Evolutionary conservation across 2,329 filamentous ascomycete species (phyloP), one percentile per base, ranked within the genome.

Genomic region (Thelonectria olida): DNA sequence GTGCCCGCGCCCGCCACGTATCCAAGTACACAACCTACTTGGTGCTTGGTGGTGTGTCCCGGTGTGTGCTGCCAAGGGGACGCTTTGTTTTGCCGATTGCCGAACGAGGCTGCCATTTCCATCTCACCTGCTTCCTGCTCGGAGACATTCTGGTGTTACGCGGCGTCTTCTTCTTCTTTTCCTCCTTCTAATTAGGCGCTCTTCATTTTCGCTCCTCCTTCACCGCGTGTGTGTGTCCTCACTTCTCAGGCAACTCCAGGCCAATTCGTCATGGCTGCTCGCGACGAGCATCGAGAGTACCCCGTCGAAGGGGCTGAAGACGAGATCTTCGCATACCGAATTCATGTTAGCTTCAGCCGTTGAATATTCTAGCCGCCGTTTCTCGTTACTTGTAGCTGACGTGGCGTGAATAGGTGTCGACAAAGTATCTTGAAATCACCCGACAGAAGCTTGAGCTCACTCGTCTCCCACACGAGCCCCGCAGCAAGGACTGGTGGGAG

Each of bases 391-490:
- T 7, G 59, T 69, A 57, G 68, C 76, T 80, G 58, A 79, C 63
- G 41, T 36, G 22, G 48, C 22, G 38, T 23, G 17, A 27, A 54
- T 51, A 90, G 88, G 85, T 91, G 15, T 90, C 88, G 2, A 85
- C 83, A 55, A 87, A 85, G 68, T 91, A 91, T 73, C 81, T 92
- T 1, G 84, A 90, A 45, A 80, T 91, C 61, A 92, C 89, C 6
- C 84, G 80, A 70, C 84, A 87, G 73, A 92, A 92, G 74, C 80
- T 92, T 9, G 86, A 90, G 69, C 80, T 91, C 45, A 88, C 88
- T 20, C 81, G 89, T 59, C 75, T 91, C 27, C 89, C 89, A 39
- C 85, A 87, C 67, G 87, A 90, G 8, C 78, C 82, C 2, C 80
- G 78, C 58, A 80, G 81, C 28, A 75, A 78, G 44, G 79, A 82